A percentile compares a stretch with the other conserved stretches of the same genome.
These are phyloP conservation scores for Exobasidium cylindrosporum DNA, from an alignment of 1,284 basidiomycete genomes.

Conservation along the genomic window DNA sequence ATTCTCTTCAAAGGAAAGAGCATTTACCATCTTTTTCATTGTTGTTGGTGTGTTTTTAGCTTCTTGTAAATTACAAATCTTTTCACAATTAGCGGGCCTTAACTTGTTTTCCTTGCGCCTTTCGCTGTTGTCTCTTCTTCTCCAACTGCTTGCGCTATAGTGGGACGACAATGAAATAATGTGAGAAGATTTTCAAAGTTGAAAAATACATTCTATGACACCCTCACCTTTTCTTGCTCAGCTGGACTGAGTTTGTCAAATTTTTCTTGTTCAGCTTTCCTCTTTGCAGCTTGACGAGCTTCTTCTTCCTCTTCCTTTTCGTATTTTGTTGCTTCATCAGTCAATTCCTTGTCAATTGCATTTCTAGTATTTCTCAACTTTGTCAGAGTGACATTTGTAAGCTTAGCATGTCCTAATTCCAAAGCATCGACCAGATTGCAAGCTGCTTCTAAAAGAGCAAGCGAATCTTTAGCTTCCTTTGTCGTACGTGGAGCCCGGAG, in stretches of 20 bases:
- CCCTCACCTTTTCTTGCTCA: constrained; percentile 48
- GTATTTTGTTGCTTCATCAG: constrained; percentile 30
- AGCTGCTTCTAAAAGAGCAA: constrained; percentile 41
- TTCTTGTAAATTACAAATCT: background rate
- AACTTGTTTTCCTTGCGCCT: constrained; percentile 25
- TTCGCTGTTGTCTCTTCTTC: constrained; percentile 45
- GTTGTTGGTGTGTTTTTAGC: too few relatives aligned
- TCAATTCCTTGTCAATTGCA: constrained; percentile 37
- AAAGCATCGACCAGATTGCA: constrained; percentile 50
- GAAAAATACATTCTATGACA: background rate
- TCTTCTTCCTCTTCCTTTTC: constrained; percentile 36
- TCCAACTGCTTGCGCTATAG: constrained; percentile 38
- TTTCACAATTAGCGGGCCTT: constrained; percentile 6
- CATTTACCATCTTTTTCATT: too few relatives aligned
- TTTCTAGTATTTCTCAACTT: constrained; percentile 42
- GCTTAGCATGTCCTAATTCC: constrained; percentile 29
- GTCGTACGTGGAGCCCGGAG: constrained; percentile 32
- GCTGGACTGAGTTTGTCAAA: constrained; percentile 45
- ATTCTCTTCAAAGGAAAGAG: too few relatives aligned
- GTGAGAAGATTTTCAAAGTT: background rate
- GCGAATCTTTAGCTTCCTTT: constrained; percentile 20
- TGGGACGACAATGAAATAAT: background rate
- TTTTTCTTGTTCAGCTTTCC: constrained; percentile 45
- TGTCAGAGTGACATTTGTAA: constrained; percentile 30
- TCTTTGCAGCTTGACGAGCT: constrained; percentile 41